A percentile compares a stretch with the other conserved stretches of the same genome.
Conservation (phyloP, 1,284 basidiomycete species). For the Anthracocystis walkeri region DNA sequence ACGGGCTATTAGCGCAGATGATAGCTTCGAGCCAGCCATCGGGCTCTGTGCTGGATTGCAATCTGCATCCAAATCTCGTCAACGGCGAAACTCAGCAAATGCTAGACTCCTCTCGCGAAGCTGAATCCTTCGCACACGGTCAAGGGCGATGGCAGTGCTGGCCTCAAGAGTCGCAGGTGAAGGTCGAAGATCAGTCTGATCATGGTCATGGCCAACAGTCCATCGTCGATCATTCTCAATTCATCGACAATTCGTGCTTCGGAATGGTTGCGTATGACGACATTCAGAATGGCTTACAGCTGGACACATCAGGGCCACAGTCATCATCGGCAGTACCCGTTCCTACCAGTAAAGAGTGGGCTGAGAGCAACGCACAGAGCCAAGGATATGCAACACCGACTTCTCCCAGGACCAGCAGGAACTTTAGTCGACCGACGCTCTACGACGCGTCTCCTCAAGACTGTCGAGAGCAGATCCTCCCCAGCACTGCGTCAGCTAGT, state of each 20-base stretch:
- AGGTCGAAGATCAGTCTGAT: not conserved
- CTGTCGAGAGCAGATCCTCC: not conserved
- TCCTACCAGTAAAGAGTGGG: not conserved
- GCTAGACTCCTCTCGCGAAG: not conserved
- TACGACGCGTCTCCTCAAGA: not conserved
- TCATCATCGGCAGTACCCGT: not conserved
- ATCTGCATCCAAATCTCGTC: not conserved
- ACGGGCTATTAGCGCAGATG: conserved; percentile 27
- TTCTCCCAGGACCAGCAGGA: conserved; percentile 1
- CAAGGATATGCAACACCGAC: not conserved
- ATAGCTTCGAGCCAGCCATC: not conserved
- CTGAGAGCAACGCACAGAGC: not conserved
- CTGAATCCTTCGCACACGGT: not conserved
- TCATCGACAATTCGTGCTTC: not conserved
- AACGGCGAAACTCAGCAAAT: not conserved
- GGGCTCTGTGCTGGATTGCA: not conserved
- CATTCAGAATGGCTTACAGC: not conserved
- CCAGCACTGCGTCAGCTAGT: not conserved
- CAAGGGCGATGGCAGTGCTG: not conserved
- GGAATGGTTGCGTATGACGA: not conserved
- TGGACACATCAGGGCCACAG: not conserved
- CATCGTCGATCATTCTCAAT: too few species aligned
- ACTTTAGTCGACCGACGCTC: conserved; percentile 4
- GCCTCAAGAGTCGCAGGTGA: not conserved
- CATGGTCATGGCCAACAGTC: too few species aligned